Evolutionary conservation across 2,329 filamentous ascomycete genomes (phyloP).

Genomic region (Sporothrix dimorphospora): DNA sequence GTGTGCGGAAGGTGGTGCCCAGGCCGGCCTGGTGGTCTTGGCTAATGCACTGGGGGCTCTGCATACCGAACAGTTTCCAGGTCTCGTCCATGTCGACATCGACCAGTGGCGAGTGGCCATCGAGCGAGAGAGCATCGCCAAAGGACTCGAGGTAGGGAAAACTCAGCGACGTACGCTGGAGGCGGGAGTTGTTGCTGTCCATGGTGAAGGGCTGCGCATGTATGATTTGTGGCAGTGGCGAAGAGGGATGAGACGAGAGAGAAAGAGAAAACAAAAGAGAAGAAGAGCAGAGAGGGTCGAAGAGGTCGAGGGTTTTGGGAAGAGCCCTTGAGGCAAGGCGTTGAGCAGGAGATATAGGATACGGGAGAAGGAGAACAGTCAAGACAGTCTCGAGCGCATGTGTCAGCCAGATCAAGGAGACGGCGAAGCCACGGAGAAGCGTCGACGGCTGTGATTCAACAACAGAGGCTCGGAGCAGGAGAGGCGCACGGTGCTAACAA

Average conservation of each 20-base stretch:
- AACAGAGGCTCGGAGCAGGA: not conserved
- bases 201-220: constrained; percentile 23
- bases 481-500: not conserved
- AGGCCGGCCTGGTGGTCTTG: constrained; percentile 23
- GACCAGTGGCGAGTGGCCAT: constrained; percentile 15
- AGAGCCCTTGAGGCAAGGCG: not conserved
- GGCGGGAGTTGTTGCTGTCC: constrained; percentile 26
- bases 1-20: constrained; percentile 29
- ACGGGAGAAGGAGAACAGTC: not conserved
- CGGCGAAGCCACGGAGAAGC: not conserved
- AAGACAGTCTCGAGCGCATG: not conserved
- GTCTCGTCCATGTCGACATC: constrained; percentile 29
- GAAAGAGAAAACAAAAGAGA: not conserved
- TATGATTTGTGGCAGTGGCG: not conserved
- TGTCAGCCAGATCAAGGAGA: not conserved
- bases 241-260: not conserved
- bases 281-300: not conserved
- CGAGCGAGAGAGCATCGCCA: constrained; percentile 25
- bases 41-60: constrained; percentile 31
- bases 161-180: constrained; percentile 29
- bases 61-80: constrained; percentile 32
- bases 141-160: constrained; percentile 28
- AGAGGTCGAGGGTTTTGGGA: not conserved
- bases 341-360: not conserved
- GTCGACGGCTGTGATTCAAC: not conserved